Evolutionary conservation across 352 stramenopile species (phyloP).

Genomic region (Phytopythium montanum): DNA sequence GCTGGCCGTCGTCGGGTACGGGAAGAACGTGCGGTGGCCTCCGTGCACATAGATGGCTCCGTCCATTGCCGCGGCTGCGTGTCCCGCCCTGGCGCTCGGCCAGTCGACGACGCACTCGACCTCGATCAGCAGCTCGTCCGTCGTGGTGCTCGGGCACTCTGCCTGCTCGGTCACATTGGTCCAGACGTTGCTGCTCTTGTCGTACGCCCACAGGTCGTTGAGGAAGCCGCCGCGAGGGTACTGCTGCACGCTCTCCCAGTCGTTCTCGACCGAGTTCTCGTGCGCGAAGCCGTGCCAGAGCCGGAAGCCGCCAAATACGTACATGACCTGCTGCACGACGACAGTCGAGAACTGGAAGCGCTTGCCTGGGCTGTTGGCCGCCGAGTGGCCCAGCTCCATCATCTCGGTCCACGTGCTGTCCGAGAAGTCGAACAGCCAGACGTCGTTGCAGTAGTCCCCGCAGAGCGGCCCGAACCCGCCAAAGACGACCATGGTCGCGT

Average conservation of each 20-base stretch:
- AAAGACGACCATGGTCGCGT: conserved; percentile 92
- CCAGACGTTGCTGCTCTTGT: conserved; percentile 63
- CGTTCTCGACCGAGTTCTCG: conserved; percentile 87
- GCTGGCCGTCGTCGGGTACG: conserved; percentile 89
- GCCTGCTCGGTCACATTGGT: conserved; percentile 64
- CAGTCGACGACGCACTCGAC: conserved; percentile 83
- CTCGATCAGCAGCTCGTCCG: conserved; percentile 58
- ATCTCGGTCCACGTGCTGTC: conserved; percentile 90
- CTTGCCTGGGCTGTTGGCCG: conserved; percentile 73
- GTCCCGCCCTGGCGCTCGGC: conserved; percentile 84
- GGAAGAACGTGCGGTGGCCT: conserved; percentile 94
- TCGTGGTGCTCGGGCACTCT: conserved; percentile 46
- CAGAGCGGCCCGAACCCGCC: conserved; percentile 92
- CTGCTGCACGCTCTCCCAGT: conserved; percentile 72
- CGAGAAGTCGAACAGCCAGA: conserved; percentile 93
- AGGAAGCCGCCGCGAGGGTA: conserved; percentile 92
- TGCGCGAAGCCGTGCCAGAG: conserved; percentile 95
- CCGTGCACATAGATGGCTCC: conserved; percentile 87
- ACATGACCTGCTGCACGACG: conserved; percentile 49
- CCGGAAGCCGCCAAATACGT: conserved; percentile 91
- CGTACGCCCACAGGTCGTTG: conserved; percentile 92
- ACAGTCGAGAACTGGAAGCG: conserved; percentile 92
- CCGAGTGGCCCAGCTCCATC: conserved; percentile 63
- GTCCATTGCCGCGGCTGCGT: conserved; percentile 77
- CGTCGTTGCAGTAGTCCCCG: conserved; percentile 95